phyloP scores from a whole-genome alignment of 2,329 filamentous ascomycete genomes.

The Hymenoscyphus salicellus region DNA sequence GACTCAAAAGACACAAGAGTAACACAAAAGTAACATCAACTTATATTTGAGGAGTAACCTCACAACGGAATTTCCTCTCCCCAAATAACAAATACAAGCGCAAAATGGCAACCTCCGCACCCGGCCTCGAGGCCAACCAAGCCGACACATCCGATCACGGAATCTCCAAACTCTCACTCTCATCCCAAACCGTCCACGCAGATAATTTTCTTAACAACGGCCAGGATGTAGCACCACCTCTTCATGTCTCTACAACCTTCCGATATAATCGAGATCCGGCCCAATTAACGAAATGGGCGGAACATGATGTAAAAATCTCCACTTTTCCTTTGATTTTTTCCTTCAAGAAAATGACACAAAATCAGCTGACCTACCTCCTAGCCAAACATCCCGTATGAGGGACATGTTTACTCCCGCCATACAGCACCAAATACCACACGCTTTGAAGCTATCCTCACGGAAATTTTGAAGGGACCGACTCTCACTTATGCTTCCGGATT shows the following conservation, averaged over 20 bases:
- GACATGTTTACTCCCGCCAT: conserved; percentile 80
- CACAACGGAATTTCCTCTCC: not conserved
- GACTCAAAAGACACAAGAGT: not conserved
- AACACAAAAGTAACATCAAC: not conserved
- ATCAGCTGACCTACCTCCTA: conserved; percentile 34
- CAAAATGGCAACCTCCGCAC: conserved; percentile 21
- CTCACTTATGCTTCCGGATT: conserved; percentile 83
- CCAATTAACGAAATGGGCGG: conserved; percentile 52
- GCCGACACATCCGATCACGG: conserved; percentile 16
- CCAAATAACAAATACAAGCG: not conserved
- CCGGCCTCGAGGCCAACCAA: conserved; percentile 19
- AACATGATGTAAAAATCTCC: conserved; percentile 52
- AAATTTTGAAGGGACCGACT: conserved; percentile 65
- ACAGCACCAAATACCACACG: conserved; percentile 77
- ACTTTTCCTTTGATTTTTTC: not conserved
- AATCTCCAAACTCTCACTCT: conserved; percentile 47
- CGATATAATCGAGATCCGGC: conserved; percentile 73
- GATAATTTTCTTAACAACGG: conserved; percentile 73
- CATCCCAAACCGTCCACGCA: conserved; percentile 75
- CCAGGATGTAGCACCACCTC: conserved; percentile 78
- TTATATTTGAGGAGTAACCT: not conserved
- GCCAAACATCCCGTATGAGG: conserved; percentile 53
- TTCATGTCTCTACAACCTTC: conserved; percentile 91
- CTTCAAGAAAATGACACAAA: conserved; percentile 10
- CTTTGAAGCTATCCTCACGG: conserved; percentile 76